These are phyloP conservation scores for Balakata baccata DNA, from an alignment of 345 rosid species.

Conservation along the genomic window DNA sequence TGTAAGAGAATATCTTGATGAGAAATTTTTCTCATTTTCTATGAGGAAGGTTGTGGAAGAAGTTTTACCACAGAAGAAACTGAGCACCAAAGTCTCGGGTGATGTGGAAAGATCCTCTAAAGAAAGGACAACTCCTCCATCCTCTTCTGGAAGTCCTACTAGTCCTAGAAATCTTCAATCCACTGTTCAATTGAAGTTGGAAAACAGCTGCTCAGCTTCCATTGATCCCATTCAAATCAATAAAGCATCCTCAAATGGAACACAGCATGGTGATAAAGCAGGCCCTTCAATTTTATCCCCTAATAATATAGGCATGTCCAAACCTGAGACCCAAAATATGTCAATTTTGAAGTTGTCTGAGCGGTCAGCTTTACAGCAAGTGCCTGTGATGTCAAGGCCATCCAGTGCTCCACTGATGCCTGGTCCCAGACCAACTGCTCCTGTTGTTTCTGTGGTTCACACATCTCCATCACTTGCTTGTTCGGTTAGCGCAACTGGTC, in stretches of 20 bases:
- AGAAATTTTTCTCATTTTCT: conserved; percentile 9
- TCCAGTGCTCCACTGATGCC: conserved; percentile 84
- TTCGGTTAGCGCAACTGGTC: conserved; percentile 79
- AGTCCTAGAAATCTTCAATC: conserved; percentile 26
- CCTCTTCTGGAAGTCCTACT: conserved; percentile 52
- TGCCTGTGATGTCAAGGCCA: conserved; percentile 70
- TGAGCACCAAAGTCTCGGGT: conserved; percentile 29
- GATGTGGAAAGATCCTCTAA: conserved; percentile 54
- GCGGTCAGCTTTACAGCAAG: conserved; percentile 35
- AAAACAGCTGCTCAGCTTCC: conserved; percentile 34
- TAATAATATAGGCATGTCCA: conserved; percentile 28
- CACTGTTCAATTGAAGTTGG: conserved; percentile 44
- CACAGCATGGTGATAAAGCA: conserved; percentile 43
- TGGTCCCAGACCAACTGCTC: conserved; percentile 47
- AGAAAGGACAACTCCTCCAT: conserved; percentile 50
- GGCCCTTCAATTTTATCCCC: conserved; percentile 29
- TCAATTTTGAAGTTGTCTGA: conserved; percentile 44
- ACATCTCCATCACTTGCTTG: conserved; percentile 62
- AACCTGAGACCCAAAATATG: conserved; percentile 48
- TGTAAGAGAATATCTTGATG: background rate
- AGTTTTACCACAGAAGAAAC: conserved; percentile 36
- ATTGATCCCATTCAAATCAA: conserved; percentile 33
- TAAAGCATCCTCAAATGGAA: conserved; percentile 43
- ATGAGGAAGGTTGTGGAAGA: conserved; percentile 38
- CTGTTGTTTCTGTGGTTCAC: conserved; percentile 55